Conservation (phyloP, 345 rosid genomes). For the Populus alba region DNA sequence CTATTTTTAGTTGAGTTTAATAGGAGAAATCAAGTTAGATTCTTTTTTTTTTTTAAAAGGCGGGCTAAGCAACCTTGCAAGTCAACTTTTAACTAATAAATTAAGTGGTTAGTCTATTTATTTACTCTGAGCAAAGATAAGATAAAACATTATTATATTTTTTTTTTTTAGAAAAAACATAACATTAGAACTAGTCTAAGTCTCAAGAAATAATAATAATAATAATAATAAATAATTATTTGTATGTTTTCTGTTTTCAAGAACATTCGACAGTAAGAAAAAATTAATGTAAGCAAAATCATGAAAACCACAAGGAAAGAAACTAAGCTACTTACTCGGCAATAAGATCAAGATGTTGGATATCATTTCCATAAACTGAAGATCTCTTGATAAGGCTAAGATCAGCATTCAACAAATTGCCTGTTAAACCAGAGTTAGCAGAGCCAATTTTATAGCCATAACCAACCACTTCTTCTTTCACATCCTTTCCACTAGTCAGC, state of each 20-base stretch:
- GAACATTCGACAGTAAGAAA: not conserved
- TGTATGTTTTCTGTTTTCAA: not conserved
- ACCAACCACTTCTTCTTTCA: not conserved
- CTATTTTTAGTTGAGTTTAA: too few relatives aligned
- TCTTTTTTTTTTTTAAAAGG: too few relatives aligned
- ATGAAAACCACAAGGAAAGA: not conserved
- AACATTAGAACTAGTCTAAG: not conserved
- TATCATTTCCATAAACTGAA: constrained; percentile 9
- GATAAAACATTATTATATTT: too few relatives aligned
- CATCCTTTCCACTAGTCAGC: not conserved
- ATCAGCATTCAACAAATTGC: constrained; percentile 5
- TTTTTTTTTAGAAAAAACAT: too few relatives aligned
- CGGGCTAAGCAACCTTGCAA: too few relatives aligned
- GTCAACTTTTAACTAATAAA: too few relatives aligned
- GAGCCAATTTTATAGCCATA: constrained; percentile 1
- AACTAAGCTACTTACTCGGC: not conserved
- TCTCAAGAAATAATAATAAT: too few relatives aligned
- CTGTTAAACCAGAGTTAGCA: not conserved
- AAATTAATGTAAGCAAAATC: not conserved
- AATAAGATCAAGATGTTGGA: constrained; percentile 10
- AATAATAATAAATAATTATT: too few relatives aligned
- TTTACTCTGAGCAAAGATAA: not conserved
- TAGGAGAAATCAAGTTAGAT: too few relatives aligned
- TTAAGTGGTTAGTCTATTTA: too few relatives aligned
- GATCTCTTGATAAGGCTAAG: constrained; percentile 14